Base-by-base conservation (phyloP, 148 eudicot genomes). In the Vaccinium myrtillus region DNA sequence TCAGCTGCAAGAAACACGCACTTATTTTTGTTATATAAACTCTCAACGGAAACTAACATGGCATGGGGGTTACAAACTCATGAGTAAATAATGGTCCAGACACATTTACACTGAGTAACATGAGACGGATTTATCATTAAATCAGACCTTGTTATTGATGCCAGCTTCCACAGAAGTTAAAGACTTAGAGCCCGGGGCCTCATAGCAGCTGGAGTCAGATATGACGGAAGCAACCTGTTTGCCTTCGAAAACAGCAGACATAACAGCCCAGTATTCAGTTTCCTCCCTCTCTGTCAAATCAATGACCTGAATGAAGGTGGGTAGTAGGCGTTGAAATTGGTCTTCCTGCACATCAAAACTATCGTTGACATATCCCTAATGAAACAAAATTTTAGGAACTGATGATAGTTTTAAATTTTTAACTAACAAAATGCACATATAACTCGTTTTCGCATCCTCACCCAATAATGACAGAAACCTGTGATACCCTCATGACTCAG, bases 291-390 rank as follows among this genome's bases (percentile, higher is more conserved):
- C 94, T 61, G 94, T 92, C 84, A 96, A 89, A 83, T 94, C 93
- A 84, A 94, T 96, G 46, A 96, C 88, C 89, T 96, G 98, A 85
- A 94, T 93, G 81, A 93, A 96, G 56, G 99, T 96, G 75, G 99
- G 99, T 73, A 96, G 86, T 69, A 93, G 90, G 73, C 99, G 95
- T 83, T 92, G 88, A 90, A 94, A 96, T 78, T 96, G 99, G 85
- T 96, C 99, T 92, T 93, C 94, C 99, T 96, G 98, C 91, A 88
- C 50, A 79, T 75, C 46, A 67, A 51, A 15, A 32, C 27, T 48
- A 55, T 75, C 36, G 25, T 78, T 71, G 46, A 39, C 25, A 71
- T 16, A 70, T 0, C 39, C 55, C 32, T 6, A 5, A 81, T 25
- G 54, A 25, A 53, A 51, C 76, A 2, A 3, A 15, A 67, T 50